Base-by-base conservation (phyloP, 345 rosid genomes). In the Eucalyptus fibrosa region DNA sequence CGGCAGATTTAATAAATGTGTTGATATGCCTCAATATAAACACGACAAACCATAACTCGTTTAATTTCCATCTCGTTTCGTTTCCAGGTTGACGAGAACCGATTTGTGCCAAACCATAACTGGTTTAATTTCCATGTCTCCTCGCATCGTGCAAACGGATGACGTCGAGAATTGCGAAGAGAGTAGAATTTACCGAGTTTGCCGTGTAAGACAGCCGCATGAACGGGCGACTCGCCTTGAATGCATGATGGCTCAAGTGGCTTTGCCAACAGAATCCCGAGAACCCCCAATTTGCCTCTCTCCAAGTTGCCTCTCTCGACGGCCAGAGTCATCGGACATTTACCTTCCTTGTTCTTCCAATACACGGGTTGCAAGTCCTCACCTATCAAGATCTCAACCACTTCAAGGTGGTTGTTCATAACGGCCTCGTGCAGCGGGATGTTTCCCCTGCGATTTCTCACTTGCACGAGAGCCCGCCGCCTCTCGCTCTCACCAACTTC, bases 401-500 rank as follows among this genome's bases (percentile, higher is more conserved):
- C 59, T 9, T 86, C 14, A 30, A 34, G 40, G 9, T 30, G 87
- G 8, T 13, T 3, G 40, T 5, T 47, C 12, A 49, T 5, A 2
- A 51, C 28, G 51, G 87, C 87, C 87, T 47, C 32, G 9, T 86
- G 56, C 87, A 86, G 56, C 7, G 24, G 40, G 55, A 26, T 86
- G 87, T 86, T 86, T 49, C 40, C 87, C 81, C 14, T 69, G 44
- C 7, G 24, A 34, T 72, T 72, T 23, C 2, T 19, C 82, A 72
- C 82, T 72, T 34, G 82, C 4, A 72, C 44, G 82, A 72, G 45
- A 34, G 0, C 2, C 44, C 14, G 45, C 13, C 45, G 14, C 82
- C 40, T 19, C 82, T 72, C 82, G 0, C 44, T 6, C 82, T 23
- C 0, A 23, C 44, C 26, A 0, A 0, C 82, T 2, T 5, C 14